A percentile compares a stretch with the other conserved stretches of the same genome.
Conservation (phyloP, 1,284 basidiomycete species). For the Cerrena zonata region DNA sequence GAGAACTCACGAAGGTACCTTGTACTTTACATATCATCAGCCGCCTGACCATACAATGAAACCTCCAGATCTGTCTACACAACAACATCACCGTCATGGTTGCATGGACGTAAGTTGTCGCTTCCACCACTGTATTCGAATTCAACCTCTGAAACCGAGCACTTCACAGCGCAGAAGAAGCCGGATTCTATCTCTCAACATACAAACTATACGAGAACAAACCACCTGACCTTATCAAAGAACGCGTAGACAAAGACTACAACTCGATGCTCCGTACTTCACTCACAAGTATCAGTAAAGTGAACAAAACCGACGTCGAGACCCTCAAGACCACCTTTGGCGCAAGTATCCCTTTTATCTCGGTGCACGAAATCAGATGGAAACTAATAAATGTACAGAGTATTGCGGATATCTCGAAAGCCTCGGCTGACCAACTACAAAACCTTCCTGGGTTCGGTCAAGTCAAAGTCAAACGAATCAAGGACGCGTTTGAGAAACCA, state of each 20-base stretch:
- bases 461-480: slow-evolving; percentile 83
- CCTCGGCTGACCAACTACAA: slow-evolving; percentile 70
- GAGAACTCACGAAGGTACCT: slow-evolving; percentile 81
- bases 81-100: slow-evolving; percentile 91
- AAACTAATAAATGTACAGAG: slow-evolving; percentile 56
- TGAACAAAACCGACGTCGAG: slow-evolving; percentile 97
- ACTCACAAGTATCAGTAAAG: slow-evolving; percentile 84
- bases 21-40: background rate
- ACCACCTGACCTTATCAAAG: slow-evolving; percentile 89
- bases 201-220: slow-evolving; percentile 94
- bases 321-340: slow-evolving; percentile 90
- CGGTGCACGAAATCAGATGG: background rate
- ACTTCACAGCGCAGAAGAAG: slow-evolving; percentile 84
- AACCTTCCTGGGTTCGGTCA: slow-evolving; percentile 91
- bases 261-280: slow-evolving; percentile 76
- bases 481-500: slow-evolving; percentile 74
- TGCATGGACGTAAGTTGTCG: slow-evolving; percentile 75
- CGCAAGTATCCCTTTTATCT: slow-evolving; percentile 45
- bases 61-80: slow-evolving; percentile 68
- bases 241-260: slow-evolving; percentile 86
- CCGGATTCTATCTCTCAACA: slow-evolving; percentile 83
- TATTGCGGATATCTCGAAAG: slow-evolving; percentile 73
- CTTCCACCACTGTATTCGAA: background rate
- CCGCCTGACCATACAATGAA: too few species aligned
- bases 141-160: background rate